phyloP scores from a whole-genome alignment of 73 alveolate genomes.

The Paramecium bursaria region DNA sequence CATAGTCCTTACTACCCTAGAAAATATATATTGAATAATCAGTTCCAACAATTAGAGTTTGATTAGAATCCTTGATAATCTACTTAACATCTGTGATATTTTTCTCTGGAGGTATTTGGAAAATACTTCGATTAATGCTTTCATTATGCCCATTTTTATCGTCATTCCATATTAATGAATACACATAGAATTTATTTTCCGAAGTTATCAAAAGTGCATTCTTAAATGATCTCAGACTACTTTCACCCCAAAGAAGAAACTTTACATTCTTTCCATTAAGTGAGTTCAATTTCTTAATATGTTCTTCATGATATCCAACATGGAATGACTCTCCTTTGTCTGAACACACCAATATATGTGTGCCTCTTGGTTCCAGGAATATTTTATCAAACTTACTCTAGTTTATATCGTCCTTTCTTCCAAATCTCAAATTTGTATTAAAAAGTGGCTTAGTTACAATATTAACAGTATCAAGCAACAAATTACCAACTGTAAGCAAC shows the following conservation, averaged over 20 bases:
- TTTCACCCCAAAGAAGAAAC: constrained; percentile 5
- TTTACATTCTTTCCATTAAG: neutral
- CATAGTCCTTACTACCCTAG: neutral
- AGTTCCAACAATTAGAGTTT: neutral
- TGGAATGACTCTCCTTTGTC: constrained; percentile 13
- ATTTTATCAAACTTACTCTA: neutral
- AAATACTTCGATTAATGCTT: neutral
- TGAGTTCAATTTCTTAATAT: neutral
- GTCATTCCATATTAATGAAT: neutral
- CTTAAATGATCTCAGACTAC: neutral
- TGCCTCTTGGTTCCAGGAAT: constrained; percentile 25
- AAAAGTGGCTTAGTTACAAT: constrained; percentile 1
- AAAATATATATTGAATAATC: neutral
- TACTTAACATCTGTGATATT: neutral
- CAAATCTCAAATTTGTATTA: neutral
- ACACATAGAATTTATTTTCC: neutral
- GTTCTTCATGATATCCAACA: neutral
- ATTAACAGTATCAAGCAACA: neutral
- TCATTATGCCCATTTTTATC: neutral
- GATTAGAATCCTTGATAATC: neutral
- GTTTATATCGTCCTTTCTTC: neutral
- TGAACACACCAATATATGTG: neutral
- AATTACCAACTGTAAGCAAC: neutral
- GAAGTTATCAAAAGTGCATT: neutral
- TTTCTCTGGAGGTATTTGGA: neutral